Percentiles rank a stretch among this genome's conserved stretches.
Conservation (phyloP, 495 filamentous ascomycete species). For the Neurospora pannonica region DNA sequence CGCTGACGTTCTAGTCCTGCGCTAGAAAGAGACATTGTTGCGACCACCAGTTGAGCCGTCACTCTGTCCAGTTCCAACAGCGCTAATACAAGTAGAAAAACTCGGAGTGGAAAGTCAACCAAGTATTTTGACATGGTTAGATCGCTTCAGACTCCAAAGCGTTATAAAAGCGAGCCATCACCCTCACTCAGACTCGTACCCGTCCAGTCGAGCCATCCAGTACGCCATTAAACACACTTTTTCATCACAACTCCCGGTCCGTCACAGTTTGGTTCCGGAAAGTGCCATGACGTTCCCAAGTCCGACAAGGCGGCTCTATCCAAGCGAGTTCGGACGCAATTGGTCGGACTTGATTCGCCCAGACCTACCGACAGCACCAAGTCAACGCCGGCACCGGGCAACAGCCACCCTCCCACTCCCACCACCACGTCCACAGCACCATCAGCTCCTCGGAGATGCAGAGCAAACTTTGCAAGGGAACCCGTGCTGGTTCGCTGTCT, state of each 20-base stretch:
- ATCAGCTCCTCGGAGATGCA: slow-evolving; percentile 28
- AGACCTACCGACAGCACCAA: not conserved
- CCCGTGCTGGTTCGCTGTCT: not conserved
- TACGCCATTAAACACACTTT: not conserved
- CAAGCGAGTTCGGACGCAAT: not conserved
- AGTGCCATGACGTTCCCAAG: not conserved
- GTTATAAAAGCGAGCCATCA: not conserved
- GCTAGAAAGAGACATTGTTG: not conserved
- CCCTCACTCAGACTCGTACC: not conserved
- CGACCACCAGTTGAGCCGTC: not conserved
- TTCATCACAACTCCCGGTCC: not conserved
- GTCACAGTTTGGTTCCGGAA: not conserved
- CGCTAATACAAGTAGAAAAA: not conserved
- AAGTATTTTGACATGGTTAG: not conserved
- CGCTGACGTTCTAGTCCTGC: not conserved
- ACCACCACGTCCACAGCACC: not conserved
- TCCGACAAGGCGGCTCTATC: not conserved
- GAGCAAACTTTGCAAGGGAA: slow-evolving; percentile 3
- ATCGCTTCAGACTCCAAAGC: not conserved
- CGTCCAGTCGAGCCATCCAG: not conserved
- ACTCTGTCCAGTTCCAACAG: not conserved
- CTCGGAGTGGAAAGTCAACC: not conserved
- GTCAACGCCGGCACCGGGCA: not conserved
- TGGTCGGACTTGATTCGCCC: not conserved
- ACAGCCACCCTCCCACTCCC: not conserved